Conservation (phyloP, 495 filamentous ascomycete species). For the Neurospora sp. region DNA sequence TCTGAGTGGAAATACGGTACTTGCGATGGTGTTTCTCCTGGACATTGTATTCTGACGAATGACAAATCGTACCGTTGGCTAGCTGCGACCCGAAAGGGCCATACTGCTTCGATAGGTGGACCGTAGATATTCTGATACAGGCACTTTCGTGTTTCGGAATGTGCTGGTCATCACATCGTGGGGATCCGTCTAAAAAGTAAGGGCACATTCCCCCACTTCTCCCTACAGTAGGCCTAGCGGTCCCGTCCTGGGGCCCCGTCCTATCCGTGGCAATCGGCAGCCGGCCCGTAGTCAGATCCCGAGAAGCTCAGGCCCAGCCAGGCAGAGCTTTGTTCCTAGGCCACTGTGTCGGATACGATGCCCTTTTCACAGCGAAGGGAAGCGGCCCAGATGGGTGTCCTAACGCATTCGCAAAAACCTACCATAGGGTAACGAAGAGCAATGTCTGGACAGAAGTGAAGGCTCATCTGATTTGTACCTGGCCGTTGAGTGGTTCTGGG, state of each 20-base stretch:
- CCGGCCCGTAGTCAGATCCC: background rate
- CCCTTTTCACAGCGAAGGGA: background rate
- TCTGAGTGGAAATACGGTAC: background rate
- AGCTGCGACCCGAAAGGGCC: background rate
- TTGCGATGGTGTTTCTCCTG: background rate
- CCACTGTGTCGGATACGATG: background rate
- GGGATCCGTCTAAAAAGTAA: conserved; percentile 1
- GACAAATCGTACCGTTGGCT: background rate
- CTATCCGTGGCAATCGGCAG: background rate
- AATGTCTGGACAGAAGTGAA: background rate
- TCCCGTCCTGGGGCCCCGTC: background rate
- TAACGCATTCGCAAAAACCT: background rate
- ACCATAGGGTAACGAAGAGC: background rate
- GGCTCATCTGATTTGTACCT: background rate
- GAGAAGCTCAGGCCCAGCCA: background rate
- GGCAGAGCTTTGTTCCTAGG: background rate
- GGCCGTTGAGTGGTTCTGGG: background rate
- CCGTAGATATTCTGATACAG: conserved; percentile 7
- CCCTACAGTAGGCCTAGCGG: background rate
- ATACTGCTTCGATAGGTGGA: background rate
- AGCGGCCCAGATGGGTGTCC: background rate
- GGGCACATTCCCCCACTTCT: conserved; percentile 1
- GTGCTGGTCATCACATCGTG: conserved; percentile 7
- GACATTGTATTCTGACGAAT: background rate
- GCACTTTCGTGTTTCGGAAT: conserved; percentile 10